Conservation (phyloP, 352 stramenopile genomes). For the Globisporangium lucens region DNA sequence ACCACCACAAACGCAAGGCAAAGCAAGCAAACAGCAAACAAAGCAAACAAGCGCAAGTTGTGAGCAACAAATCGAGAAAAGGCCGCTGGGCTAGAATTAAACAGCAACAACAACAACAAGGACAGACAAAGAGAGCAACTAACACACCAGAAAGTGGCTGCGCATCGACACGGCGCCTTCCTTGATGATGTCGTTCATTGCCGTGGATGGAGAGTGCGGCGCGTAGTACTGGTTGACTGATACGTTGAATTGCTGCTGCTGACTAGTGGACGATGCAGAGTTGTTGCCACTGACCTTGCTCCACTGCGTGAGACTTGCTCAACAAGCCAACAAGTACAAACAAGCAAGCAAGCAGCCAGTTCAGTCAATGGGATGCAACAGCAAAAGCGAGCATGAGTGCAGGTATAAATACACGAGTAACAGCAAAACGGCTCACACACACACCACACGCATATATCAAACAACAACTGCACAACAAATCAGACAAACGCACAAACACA, state of each 20-base stretch:
- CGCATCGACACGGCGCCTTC: constrained; percentile 58
- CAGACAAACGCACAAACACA: neutral
- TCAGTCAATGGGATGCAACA: neutral
- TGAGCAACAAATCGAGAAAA: neutral
- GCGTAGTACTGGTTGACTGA: neutral
- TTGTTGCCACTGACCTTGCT: neutral
- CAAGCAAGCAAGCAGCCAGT: neutral
- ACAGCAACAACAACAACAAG: neutral
- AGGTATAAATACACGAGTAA: constrained; percentile 3
- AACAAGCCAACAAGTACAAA: neutral
- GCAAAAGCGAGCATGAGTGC: neutral
- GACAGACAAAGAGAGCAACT: neutral
- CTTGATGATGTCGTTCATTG: constrained; percentile 36
- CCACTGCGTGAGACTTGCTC: neutral
- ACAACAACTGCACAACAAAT: neutral
- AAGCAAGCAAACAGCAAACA: neutral
- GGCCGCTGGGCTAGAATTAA: neutral
- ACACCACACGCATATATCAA: neutral
- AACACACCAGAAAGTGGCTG: constrained; percentile 58
- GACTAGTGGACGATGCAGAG: neutral
- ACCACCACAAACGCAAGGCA: neutral
- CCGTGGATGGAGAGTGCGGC: neutral
- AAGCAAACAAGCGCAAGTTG: neutral
- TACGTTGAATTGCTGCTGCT: neutral
- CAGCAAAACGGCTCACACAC: neutral